Evolutionary conservation across 2,329 filamentous ascomycete species (phyloP).

Genomic region (Chrysoporthe deuterocubensis): DNA sequence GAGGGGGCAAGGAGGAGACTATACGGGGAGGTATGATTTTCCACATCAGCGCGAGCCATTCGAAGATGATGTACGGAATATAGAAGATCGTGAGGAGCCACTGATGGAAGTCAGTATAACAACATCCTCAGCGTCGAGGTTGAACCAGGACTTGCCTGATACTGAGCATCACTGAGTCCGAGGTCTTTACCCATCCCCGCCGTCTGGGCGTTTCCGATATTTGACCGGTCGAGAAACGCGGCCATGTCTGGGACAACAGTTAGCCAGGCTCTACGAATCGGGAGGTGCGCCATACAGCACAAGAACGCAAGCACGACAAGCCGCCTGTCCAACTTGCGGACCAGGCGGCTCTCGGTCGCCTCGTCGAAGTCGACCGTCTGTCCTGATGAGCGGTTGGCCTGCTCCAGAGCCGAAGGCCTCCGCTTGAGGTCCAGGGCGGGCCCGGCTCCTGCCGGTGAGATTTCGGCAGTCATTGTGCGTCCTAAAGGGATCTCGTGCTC

Average conservation of each 20-base stretch:
- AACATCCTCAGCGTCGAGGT: not conserved
- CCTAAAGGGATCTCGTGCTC: not conserved
- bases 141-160: constrained; percentile 37
- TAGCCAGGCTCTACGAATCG: not conserved
- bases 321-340: constrained; percentile 40
- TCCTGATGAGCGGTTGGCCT: not conserved
- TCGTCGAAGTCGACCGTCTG: constrained; percentile 34
- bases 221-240: constrained; percentile 45
- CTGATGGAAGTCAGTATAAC: constrained; percentile 28
- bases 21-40: constrained; percentile 45
- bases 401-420: not conserved
- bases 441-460: not conserved
- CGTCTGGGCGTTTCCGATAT: constrained; percentile 45
- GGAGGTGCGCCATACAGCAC: constrained; percentile 33
- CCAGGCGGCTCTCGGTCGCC: constrained; percentile 39
- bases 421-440: not conserved
- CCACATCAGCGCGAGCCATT: constrained; percentile 48
- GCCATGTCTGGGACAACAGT: constrained; percentile 36
- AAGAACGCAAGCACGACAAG: constrained; percentile 40
- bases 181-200: constrained; percentile 44
- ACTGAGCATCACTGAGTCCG: constrained; percentile 42
- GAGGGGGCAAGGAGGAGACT: constrained; percentile 22
- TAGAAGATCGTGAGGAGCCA: constrained; percentile 52
- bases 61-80: constrained; percentile 49
- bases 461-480: constrained; percentile 17